Conservation (phyloP, 768 basidiomycete species). For the Termitomyces sp. region DNA sequence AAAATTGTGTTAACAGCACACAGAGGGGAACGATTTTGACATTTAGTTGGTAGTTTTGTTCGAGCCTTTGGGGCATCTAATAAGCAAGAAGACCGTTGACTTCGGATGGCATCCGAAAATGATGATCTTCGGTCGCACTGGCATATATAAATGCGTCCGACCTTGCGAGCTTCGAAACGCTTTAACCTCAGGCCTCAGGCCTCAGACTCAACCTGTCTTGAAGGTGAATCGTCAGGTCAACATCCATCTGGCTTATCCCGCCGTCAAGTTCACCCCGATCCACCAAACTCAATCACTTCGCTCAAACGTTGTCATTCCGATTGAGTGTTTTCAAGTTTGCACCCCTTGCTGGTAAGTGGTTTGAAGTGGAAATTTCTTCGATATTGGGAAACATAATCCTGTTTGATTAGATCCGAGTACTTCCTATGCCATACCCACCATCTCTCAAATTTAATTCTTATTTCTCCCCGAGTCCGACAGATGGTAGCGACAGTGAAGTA, state of each 20-base stretch:
- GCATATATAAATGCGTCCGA: conserved; percentile 8
- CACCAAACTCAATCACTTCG: neutral
- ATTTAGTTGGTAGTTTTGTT: neutral
- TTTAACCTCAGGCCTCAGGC: too few species aligned
- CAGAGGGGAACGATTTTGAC: neutral
- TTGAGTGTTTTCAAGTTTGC: too few species aligned
- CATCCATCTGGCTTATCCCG: neutral
- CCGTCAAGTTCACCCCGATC: neutral
- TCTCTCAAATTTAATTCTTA: conserved; percentile 6
- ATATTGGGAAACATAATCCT: neutral
- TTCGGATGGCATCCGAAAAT: conserved; percentile 12
- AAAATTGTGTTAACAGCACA: too few species aligned
- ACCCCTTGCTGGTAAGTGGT: neutral
- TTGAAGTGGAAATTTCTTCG: neutral
- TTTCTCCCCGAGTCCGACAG: conserved; percentile 14
- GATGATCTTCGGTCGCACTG: conserved; percentile 5
- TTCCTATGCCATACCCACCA: conserved; percentile 3
- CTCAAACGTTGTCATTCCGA: too few species aligned
- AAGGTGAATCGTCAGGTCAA: neutral
- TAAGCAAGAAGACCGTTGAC: conserved; percentile 10
- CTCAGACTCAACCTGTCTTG: neutral
- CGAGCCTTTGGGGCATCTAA: neutral
- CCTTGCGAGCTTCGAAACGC: neutral
- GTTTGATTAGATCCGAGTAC: neutral
- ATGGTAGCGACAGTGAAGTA: conserved; percentile 14